Evolutionary conservation across 768 basidiomycete genomes (phyloP).

Genomic region (Clitopilus passeckerianus): DNA sequence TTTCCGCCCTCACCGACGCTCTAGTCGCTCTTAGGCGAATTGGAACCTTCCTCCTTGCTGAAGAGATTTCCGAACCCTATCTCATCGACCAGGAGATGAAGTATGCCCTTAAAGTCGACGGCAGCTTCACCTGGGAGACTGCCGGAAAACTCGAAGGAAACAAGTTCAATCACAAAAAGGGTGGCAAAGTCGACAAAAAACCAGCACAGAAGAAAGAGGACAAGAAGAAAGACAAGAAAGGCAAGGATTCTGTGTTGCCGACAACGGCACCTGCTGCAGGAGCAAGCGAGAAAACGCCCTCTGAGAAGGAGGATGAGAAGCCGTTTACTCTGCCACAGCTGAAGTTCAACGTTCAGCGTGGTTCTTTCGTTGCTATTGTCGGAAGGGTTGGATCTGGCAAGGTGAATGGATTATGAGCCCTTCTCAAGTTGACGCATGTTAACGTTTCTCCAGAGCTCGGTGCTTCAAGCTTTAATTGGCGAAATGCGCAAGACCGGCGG

Average conservation of each 20-base stretch:
- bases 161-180: slow-evolving; percentile 5
- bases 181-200: slow-evolving; percentile 8
- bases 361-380: slow-evolving; percentile 66
- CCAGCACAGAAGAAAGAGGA: background rate
- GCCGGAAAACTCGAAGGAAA: slow-evolving; percentile 16
- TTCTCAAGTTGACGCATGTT: background rate
- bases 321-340: slow-evolving; percentile 42
- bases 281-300: slow-evolving; percentile 3
- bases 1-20: slow-evolving; percentile 42
- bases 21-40: slow-evolving; percentile 45
- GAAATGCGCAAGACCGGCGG: slow-evolving; percentile 65
- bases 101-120: slow-evolving; percentile 40
- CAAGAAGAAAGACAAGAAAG: slow-evolving; percentile 13
- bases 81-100: slow-evolving; percentile 30
- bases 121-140: slow-evolving; percentile 47
- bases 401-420: slow-evolving; percentile 27
- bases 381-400: slow-evolving; percentile 76
- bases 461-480: slow-evolving; percentile 53
- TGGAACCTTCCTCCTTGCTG: slow-evolving; percentile 41
- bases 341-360: slow-evolving; percentile 40
- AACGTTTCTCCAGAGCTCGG: slow-evolving; percentile 38
- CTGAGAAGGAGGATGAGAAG: slow-evolving; percentile 22
- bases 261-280: slow-evolving; percentile 4
- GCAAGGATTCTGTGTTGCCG: slow-evolving; percentile 1
- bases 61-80: slow-evolving; percentile 46